phyloP scores from a whole-genome alignment of 352 stramenopile genomes.

The Globisporangium emineosum region DNA sequence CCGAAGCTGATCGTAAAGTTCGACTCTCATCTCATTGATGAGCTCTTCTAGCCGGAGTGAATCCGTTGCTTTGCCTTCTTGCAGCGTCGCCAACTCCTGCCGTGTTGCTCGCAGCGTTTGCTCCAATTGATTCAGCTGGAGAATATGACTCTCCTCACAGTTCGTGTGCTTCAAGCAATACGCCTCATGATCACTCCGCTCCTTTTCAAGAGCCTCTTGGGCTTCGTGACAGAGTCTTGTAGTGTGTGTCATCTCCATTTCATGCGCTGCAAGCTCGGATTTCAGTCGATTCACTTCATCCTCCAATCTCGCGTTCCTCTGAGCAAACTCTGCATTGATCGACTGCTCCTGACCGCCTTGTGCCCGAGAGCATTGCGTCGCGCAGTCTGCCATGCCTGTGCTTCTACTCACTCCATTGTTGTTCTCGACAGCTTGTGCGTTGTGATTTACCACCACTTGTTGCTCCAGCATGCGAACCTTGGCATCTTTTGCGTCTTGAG shows the following conservation, averaged over 20 bases:
- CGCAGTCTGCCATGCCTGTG: not conserved
- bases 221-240: not conserved
- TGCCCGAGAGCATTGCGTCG: not conserved
- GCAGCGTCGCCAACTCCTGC: constrained; percentile 8
- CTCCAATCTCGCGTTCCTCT: not conserved
- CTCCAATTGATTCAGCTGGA: not conserved
- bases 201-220: not conserved
- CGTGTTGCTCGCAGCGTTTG: constrained; percentile 6
- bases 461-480: constrained; percentile 21
- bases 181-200: not conserved
- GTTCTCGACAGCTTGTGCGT: not conserved
- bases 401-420: not conserved
- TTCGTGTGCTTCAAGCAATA: not conserved
- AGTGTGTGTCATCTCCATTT: not conserved
- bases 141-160: not conserved
- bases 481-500: constrained; percentile 11
- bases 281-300: not conserved
- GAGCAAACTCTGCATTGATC: not conserved
- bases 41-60: not conserved
- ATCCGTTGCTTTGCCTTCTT: constrained; percentile 8
- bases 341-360: not conserved
- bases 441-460: constrained; percentile 10
- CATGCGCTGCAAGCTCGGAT: not conserved
- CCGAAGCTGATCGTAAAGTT: not conserved
- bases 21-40: not conserved